These are phyloP conservation scores for Cystobasidium onofrii DNA, from an alignment of 768 basidiomycete genomes.

Conservation along the genomic window DNA sequence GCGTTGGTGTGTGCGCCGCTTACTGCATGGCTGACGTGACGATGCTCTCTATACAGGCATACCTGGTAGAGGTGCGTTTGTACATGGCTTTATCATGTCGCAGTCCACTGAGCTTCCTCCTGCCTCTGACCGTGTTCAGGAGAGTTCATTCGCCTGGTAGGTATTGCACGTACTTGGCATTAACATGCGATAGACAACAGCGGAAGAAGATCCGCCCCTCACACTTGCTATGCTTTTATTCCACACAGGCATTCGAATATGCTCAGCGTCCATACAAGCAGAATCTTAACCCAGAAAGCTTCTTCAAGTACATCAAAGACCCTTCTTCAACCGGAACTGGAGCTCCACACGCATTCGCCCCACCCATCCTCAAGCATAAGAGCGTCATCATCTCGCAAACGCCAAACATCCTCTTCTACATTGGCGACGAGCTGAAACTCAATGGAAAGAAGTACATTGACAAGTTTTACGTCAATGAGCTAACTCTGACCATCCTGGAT, in stretches of 20 bases:
- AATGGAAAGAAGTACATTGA: conserved; percentile 5
- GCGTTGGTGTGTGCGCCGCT: no score
- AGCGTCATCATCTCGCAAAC: conserved; percentile 37
- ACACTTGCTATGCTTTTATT: neutral
- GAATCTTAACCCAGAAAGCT: conserved; percentile 12
- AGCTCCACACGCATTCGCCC: conserved; percentile 45
- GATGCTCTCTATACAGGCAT: neutral
- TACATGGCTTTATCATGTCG: neutral
- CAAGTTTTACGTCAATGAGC: conserved; percentile 25
- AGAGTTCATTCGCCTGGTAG: conserved; percentile 26
- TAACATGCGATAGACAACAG: no score
- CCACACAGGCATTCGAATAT: conserved; percentile 22
- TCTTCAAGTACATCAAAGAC: conserved; percentile 18
- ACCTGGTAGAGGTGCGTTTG: conserved; percentile 26
- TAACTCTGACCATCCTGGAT: conserved; percentile 42
- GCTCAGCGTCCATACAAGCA: conserved; percentile 22
- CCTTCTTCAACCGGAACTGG: neutral
- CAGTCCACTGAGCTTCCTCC: neutral
- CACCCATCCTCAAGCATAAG: conserved; percentile 47
- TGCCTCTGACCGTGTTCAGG: neutral
- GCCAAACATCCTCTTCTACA: conserved; percentile 40
- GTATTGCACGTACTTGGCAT: neutral
- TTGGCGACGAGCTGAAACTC: conserved; percentile 31
- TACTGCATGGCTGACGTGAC: conserved; percentile 26
- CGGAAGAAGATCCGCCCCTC: neutral